These are phyloP conservation scores for Podospora pseudocomata DNA, from an alignment of 495 filamentous ascomycete genomes.

Conservation along the genomic window DNA sequence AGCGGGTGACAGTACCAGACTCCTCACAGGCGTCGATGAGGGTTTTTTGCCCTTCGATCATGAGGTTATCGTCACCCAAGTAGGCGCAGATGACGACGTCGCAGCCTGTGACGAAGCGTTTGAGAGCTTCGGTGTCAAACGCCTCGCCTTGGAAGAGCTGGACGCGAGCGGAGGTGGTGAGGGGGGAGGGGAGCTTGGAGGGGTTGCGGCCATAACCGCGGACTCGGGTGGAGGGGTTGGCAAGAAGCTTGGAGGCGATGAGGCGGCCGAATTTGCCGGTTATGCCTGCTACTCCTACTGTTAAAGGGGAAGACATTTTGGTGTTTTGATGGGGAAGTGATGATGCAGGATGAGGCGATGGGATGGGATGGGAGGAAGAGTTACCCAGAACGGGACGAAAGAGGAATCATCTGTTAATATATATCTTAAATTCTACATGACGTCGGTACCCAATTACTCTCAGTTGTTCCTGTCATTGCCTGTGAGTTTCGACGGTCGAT, in stretches of 20 bases:
- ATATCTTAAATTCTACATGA: no score
- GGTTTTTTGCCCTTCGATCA: conserved; percentile 44
- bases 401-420: no score
- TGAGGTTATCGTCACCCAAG: conserved; percentile 40
- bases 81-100: conserved; percentile 43
- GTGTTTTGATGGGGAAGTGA: background rate
- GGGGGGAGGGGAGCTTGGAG: conserved; percentile 1
- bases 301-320: background rate
- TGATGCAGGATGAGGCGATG: background rate
- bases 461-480: background rate
- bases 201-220: conserved; percentile 9
- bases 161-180: conserved; percentile 1
- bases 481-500: background rate
- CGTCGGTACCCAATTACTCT: no score
- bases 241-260: conserved; percentile 5
- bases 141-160: conserved; percentile 8
- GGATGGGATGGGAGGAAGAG: background rate
- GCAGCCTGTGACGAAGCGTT: conserved; percentile 12
- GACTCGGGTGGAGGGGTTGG: background rate
- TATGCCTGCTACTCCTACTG: conserved; percentile 13
- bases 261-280: conserved; percentile 14
- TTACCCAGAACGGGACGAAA: background rate
- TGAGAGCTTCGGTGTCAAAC: background rate
- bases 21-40: conserved; percentile 46
- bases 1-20: conserved; percentile 33